Evolutionary conservation across 2,329 filamentous ascomycete genomes (phyloP), one percentile per base, ranked within the genome.

Genomic region (Hymenoscyphus fraxineus): DNA sequence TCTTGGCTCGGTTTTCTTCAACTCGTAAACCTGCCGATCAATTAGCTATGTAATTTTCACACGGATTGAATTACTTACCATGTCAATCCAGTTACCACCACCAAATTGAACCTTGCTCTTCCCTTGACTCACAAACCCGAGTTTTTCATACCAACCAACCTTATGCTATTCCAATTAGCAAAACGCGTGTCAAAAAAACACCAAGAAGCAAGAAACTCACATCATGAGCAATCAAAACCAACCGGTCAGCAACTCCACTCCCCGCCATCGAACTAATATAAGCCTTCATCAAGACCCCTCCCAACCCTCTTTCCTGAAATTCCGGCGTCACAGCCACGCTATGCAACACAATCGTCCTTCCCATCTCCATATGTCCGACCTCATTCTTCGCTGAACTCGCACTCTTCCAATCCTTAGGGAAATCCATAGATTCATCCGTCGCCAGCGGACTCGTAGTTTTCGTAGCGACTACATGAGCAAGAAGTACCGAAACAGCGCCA

Each of bases 1-100:
- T 66, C 73, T 69, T 55, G 71, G 58, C 59, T 74, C 69, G 35
- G 69, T 31, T 16, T 66, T 39, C 58, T 75, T 74, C 64, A 75
- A 62, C 32, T 73, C 71, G 51, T 70, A 72, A 27, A 71, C 66
- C 72, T 73, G 16, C 9, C 27, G 7, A 41, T 47, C 55, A 38
- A 39, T 65, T 40, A 64, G 40, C 39, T 39, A 35, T 55, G 12
- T 2, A 35, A 22, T 55, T 32, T 16, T 19, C 16, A 12, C 16
- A n/a, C 12, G 54, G 22, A 44, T 47, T 10, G 9, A 58, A 65
- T 35, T 54, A 47, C 81, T 76, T 76, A 93, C 90, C 91, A 97
- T 87, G 75, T 95, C 88, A 70, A 86, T 82, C 92, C 93, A 97
- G 19, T 86, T 88, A 39, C 92, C 91, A 44, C 92, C 92, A 22